Evolutionary conservation across 176 grass and related monocot genomes (phyloP), one percentile per base, ranked within the genome.

Genomic region (Otatea glauca): DNA sequence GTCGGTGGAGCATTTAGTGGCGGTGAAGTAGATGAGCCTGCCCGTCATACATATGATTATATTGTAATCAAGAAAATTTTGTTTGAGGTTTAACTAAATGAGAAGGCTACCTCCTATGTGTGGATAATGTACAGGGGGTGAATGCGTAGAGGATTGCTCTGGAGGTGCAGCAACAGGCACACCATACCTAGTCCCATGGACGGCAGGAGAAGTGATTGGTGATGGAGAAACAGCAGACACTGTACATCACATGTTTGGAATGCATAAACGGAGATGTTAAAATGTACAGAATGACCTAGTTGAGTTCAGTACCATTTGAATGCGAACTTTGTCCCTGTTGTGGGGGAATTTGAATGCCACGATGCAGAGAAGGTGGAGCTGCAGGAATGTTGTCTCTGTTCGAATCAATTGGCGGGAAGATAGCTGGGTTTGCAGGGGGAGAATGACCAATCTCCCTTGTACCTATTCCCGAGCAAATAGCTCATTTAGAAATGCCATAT

Each of bases 221-320:
- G 65, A 71, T 53, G 85, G 80, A 84, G 58, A 88, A 80, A 79
- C 35, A 75, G 35, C 5, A 67, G 68, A 80, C 45, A 51, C 29
- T 89, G 74, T 32, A 77, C 64, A 88, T 88, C 47, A 35, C 69
- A 81, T 54, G 53, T 68, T 64, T 20, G 5, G n/a, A 90, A 34
- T 76, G 71, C 65, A 59, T 65, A 64, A 79, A 84, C 58, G n/a
- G 3, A 78, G 27, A 90, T 34, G 54, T 60, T 32, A 79, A 81
- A 73, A 85, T 83, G 29, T 16, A 81, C 45, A 81, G 21, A 32
- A 37, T 81, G 38, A 21, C 27, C 35, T 78, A 63, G 25, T 82
- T 67, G 66, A 82, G 71, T 41, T 63, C 53, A 76, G 53, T 89
- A 87, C 80, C 70, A 84, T 81, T 87, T 74, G 88, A 83, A 77